phyloP scores from a whole-genome alignment of 2,329 filamentous ascomycete genomes.

The Furcasterigmium sp. region DNA sequence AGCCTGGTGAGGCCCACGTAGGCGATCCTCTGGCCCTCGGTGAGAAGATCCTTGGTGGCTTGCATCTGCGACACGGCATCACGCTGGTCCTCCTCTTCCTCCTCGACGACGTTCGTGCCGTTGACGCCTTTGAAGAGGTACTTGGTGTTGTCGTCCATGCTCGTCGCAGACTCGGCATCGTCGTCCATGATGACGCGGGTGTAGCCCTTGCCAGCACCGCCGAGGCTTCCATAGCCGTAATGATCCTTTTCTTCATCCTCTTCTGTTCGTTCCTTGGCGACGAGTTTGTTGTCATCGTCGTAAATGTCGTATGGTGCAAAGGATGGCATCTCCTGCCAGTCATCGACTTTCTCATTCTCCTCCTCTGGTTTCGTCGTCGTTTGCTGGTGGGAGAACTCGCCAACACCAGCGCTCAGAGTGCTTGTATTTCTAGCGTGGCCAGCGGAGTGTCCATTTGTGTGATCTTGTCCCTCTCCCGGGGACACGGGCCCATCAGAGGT shows the following conservation, averaged over 20 bases:
- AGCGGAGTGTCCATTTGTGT: too few species aligned
- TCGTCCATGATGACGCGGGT: conserved; percentile 94
- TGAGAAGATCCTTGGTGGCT: conserved; percentile 90
- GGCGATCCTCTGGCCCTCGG: conserved; percentile 90
- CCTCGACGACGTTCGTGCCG: conserved; percentile 54
- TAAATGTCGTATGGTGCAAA: conserved; percentile 93
- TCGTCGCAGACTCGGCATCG: conserved; percentile 87
- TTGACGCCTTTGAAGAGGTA: conserved; percentile 82
- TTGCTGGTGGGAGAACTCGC: conserved; percentile 89
- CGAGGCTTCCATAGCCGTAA: conserved; percentile 69
- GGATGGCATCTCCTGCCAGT: conserved; percentile 93
- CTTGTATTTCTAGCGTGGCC: conserved; percentile 24
- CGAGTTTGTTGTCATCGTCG: conserved; percentile 82
- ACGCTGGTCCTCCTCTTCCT: conserved; percentile 72
- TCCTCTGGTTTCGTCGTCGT: conserved; percentile 51
- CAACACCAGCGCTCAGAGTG: conserved; percentile 27
- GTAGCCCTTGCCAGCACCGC: conserved; percentile 90
- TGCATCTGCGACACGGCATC: conserved; percentile 89
- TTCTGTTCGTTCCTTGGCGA: conserved; percentile 73
- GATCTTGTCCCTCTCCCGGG: too few species aligned
- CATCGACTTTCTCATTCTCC: conserved; percentile 44
- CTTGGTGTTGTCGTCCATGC: conserved; percentile 94
- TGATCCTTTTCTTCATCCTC: conserved; percentile 63
- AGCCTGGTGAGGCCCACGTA: conserved; percentile 89
- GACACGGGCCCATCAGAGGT: too few species aligned